Evolutionary conservation across 192 early-diverging fungal species (phyloP).

Genomic region (Spinellus fusiger): DNA sequence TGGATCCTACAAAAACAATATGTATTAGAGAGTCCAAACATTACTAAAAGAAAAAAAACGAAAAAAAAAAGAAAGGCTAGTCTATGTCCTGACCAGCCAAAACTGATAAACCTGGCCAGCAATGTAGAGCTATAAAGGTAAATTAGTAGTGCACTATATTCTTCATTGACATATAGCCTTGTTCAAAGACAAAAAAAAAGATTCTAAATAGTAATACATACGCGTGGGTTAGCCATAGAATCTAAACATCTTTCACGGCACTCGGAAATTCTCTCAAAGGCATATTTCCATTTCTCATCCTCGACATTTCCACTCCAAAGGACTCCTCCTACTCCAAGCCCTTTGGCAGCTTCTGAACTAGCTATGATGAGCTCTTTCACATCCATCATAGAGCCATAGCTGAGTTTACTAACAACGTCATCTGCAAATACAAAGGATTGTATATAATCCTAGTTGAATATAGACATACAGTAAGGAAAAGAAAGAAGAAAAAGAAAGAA

Average conservation of each 20-base stretch:
- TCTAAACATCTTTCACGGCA: conserved; percentile 25
- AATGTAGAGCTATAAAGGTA: conserved; percentile 25
- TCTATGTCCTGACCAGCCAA: conserved; percentile 29
- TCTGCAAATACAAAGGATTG: conserved; percentile 51
- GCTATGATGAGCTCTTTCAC: conserved; percentile 50
- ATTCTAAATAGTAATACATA: conserved; percentile 7
- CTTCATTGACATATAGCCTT: not conserved
- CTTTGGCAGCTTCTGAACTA: conserved; percentile 41
- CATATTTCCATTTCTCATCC: conserved; percentile 35
- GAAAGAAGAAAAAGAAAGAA: not conserved
- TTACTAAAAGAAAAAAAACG: not conserved
- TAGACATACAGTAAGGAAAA: too few relatives aligned
- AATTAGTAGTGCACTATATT: too few relatives aligned
- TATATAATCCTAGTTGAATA: conserved; percentile 44
- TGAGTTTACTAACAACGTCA: conserved; percentile 51
- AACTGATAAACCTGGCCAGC: conserved; percentile 35
- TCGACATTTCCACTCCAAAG: conserved; percentile 31
- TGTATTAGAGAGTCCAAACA: not conserved
- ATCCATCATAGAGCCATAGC: conserved; percentile 58
- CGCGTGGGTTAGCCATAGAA: conserved; percentile 26
- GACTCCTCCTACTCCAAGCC: conserved; percentile 39
- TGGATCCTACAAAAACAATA: conserved; percentile 12
- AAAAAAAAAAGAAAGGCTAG: too few relatives aligned
- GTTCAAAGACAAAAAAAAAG: not conserved
- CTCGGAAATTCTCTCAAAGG: conserved; percentile 37